Evolutionary conservation across 306 rosid species (phyloP).

Genomic region (Casuarina equisetifolia): DNA sequence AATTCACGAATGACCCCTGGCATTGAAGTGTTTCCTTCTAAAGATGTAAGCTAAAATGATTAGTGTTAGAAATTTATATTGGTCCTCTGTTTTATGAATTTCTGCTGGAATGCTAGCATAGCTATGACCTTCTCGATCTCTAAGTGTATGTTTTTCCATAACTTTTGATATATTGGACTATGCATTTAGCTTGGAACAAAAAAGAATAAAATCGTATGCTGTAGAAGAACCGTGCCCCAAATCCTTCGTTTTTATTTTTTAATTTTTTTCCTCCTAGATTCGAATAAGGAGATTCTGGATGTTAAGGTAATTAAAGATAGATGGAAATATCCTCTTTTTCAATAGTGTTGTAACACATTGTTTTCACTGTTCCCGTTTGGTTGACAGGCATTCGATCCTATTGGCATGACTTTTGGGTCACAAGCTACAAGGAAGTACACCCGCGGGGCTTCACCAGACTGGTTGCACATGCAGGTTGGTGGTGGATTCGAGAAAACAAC

Average conservation of each 20-base stretch:
- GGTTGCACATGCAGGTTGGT: constrained; percentile 98
- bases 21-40: constrained; percentile 71
- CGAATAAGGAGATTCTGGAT: background rate
- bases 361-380: constrained; percentile 53
- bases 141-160: background rate
- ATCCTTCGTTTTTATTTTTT: background rate
- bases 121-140: background rate
- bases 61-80: background rate
- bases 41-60: constrained; percentile 56
- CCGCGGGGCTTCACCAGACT: constrained; percentile 78
- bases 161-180: background rate
- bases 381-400: constrained; percentile 66
- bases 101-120: background rate
- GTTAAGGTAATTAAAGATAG: background rate
- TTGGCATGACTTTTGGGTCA: constrained; percentile 58
- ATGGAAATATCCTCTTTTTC: constrained; percentile 9
- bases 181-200: background rate
- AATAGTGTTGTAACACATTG: constrained; percentile 29
- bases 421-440: constrained; percentile 74
- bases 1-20: constrained; percentile 68
- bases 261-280: too few species aligned
- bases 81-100: constrained; percentile 3
- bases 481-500: constrained; percentile 76
- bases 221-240: background rate
- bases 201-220: background rate